Base-by-base conservation (phyloP, 441 rosid species). In the Flueggea neowawraea region DNA sequence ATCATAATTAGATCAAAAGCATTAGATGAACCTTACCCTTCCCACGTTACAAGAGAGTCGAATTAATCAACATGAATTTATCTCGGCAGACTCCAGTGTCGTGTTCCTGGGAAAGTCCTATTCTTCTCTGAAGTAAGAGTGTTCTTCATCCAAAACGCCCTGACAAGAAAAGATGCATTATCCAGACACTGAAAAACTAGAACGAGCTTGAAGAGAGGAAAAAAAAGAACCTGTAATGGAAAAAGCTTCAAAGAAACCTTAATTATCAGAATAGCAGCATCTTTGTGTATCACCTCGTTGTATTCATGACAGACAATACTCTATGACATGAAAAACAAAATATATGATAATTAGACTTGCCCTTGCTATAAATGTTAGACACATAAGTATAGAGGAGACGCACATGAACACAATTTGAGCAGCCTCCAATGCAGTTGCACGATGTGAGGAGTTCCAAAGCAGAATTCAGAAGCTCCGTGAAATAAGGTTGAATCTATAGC, bases 331-430 rank as follows among this genome's bases (percentile, higher is more conserved):
- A 31, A 61, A 50, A 61, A 57, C n/a, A 22, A 56, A 28, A 31
- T 52, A 15, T 36, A 9, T 15, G 12, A 28, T 43, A 60, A 39
- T 47, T 47, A 36, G n/a, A 47, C 47, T 32, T n/a, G 15, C 57
- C 50, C 57, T 17, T 12, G 11, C 13, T 17, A 16, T 4, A 47
- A 55, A 41, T 12, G 10, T 6, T 48, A n/a, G 31, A 57, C 15
- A 52, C 54, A 6, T 33, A 15, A 22, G 10, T 16, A 22, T 47
- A 14, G 22, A 12, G 5, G 28, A 55, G 51, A 55, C 76, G 39
- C 51, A 88, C 96, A 82, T 94, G 97, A 71, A 86, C 78, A 55
- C 97, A 94, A 67, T 80, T 83, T 6, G 96, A 97, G 68, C 97
- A 94, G 58, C 97, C 96, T 17, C 67, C 85, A 10, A 66, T 54